Conservation (phyloP, 352 stramenopile species). For the Elongisporangium senticosum region DNA sequence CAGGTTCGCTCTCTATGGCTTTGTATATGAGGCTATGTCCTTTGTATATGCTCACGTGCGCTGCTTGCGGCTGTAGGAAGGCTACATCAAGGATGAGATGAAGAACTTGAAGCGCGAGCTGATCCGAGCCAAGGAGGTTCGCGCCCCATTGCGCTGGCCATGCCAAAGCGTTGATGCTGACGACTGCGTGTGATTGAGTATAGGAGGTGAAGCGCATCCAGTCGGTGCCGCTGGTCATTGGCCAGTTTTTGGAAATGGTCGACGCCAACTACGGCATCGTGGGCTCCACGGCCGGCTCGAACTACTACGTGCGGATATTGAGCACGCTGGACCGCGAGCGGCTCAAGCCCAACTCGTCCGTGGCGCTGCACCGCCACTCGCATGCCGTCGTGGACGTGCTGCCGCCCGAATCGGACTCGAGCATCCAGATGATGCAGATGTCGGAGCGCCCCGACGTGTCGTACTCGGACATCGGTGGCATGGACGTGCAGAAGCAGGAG, state of each 20-base stretch:
- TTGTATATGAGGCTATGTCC: not conserved
- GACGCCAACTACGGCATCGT: conserved; percentile 99
- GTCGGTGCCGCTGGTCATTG: conserved; percentile 99
- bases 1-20: conserved; percentile 22
- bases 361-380: conserved; percentile 97
- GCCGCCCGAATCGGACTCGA: conserved; percentile 98
- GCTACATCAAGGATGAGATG: conserved; percentile 99
- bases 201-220: conserved; percentile 98
- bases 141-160: conserved; percentile 4
- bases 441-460: conserved; percentile 97
- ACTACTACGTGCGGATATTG: conserved; percentile 99
- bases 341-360: conserved; percentile 98
- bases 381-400: conserved; percentile 99
- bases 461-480: conserved; percentile 97
- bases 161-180: not conserved
- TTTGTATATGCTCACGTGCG: not conserved
- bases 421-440: conserved; percentile 99
- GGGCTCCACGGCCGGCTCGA: conserved; percentile 94
- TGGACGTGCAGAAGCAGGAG: conserved; percentile 99
- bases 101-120: conserved; percentile 99
- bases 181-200: not conserved
- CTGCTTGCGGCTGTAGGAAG: conserved; percentile 62
- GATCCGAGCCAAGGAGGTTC: conserved; percentile 95
- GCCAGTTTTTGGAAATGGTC: conserved; percentile 99
- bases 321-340: conserved; percentile 97